Evolutionary conservation across 345 rosid genomes (phyloP), one percentile per base, ranked within the genome.

Genomic region (Lumnitzera racemosa): DNA sequence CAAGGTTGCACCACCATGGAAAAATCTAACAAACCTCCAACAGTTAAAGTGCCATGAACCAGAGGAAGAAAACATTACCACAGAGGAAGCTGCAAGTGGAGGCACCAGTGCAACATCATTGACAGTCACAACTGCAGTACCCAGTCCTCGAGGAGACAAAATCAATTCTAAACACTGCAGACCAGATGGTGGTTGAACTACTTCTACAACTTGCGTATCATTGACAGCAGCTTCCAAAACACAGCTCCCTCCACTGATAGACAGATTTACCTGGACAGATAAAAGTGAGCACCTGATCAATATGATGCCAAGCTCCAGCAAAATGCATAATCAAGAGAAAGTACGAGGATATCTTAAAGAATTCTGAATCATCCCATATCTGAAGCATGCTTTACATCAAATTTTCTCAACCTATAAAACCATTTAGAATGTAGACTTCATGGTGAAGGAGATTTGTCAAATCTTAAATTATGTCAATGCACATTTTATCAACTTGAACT

Each of bases 221-320:
- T 89, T 89, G 53, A 86, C 86, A 75, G 66, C 72, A 69, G 86
- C 80, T 80, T 92, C 88, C 81, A 85, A 78, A 69, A 81, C 81
- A 72, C 96, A 89, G 74, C 96, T 92, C 58, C 98, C 98, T 61
- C 98, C 98, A 71, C 67, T 71, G 67, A 92, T 82, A 63, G 96
- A 89, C 57, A 92, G 73, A 76, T 92, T 87, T 49, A 73, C 90
- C 98, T 89, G 80, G 63, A 64, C 63, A 25, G 69, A 52, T 23
- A 54, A 24, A 24, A 29, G 49, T 11, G 8, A 43, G 48, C 63
- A 60, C 14, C 24, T 23, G 48, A 55, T 50, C 56, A 13, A 24
- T 60, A n/a, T 2, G 43, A 25, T 25, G 53, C 31, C 61, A 50
- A 15, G 14, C 58, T 20, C 12, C 43, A 36, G 43, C 43, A 5